A percentile compares a stretch with the other conserved stretches of the same genome.
Evolutionary conservation across 768 basidiomycete genomes (phyloP).

Genomic region (Serpula lacrymans): DNA sequence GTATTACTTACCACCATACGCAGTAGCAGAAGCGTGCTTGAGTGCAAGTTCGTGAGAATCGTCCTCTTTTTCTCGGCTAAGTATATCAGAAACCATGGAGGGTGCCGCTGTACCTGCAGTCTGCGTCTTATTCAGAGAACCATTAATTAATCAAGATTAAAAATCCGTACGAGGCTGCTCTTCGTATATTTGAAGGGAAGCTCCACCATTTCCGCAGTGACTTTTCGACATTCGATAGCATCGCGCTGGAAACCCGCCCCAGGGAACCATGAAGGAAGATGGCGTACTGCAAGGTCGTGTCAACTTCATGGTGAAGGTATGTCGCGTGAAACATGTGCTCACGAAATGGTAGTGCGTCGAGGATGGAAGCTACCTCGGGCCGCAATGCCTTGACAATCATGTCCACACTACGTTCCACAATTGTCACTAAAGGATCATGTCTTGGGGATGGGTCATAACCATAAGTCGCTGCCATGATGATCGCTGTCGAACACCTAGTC

Average conservation of each 20-base stretch:
- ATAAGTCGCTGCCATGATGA: slow-evolving; percentile 25
- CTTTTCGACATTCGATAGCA: background rate
- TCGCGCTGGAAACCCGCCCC: background rate
- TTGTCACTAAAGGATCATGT: slow-evolving; percentile 19
- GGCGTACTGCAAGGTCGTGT: no score
- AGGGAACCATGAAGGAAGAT: background rate
- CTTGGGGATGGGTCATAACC: slow-evolving; percentile 17
- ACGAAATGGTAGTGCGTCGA: slow-evolving; percentile 24
- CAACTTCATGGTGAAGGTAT: no score
- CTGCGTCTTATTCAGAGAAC: slow-evolving; percentile 4
- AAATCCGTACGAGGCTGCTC: background rate
- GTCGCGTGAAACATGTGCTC: slow-evolving; percentile 1
- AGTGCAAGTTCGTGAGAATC: slow-evolving; percentile 14
- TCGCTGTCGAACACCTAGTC: slow-evolving; percentile 20
- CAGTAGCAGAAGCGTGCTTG: slow-evolving; percentile 17
- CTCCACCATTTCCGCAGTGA: background rate
- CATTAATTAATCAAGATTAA: no score
- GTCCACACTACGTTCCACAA: slow-evolving; percentile 13
- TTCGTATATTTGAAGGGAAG: background rate
- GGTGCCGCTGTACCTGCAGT: slow-evolving; percentile 12
- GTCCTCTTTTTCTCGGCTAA: slow-evolving; percentile 14
- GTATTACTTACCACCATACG: slow-evolving; percentile 18
- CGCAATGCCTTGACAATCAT: slow-evolving; percentile 13
- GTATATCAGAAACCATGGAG: slow-evolving; percentile 24
- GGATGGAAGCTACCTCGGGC: slow-evolving; percentile 18